These are phyloP conservation scores for Blastocystis hominis DNA, from an alignment of 352 stramenopile genomes.

Conservation along the genomic window DNA sequence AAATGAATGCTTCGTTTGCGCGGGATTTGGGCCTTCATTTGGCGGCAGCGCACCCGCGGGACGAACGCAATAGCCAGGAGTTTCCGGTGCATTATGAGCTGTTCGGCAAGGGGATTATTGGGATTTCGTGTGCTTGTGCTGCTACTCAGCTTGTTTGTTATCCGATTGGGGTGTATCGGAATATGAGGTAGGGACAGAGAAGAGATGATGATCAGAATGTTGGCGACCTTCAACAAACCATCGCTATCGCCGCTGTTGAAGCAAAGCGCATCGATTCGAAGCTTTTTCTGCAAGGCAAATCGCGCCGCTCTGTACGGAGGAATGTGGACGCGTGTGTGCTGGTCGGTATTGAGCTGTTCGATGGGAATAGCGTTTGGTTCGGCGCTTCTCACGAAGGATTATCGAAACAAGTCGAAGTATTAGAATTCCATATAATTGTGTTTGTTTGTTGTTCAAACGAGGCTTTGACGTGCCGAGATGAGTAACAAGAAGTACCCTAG, in stretches of 20 bases:
- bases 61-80: background rate
- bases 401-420: background rate
- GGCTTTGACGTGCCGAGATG: background rate
- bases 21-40: background rate
- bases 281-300: conserved; percentile 23
- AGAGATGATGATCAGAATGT: background rate
- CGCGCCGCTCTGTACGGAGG: background rate
- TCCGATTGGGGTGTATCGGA: conserved; percentile 3
- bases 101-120: background rate
- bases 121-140: background rate
- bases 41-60: background rate
- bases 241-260: conserved; percentile 1
- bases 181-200: background rate
- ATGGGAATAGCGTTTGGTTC: conserved; percentile 53
- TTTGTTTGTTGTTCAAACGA: background rate
- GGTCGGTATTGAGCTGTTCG: conserved; percentile 32
- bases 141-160: conserved; percentile 33
- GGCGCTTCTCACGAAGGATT: conserved; percentile 27
- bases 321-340: conserved; percentile 35
- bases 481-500: background rate
- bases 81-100: conserved; percentile 1
- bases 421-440: conserved; percentile 36
- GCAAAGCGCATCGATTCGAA: background rate
- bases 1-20: background rate
- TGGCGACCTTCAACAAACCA: background rate